A percentile compares a stretch with the other conserved stretches of the same genome.
phyloP scores from a whole-genome alignment of 495 filamentous ascomycete species.

The Aspergillus haitiensis region DNA sequence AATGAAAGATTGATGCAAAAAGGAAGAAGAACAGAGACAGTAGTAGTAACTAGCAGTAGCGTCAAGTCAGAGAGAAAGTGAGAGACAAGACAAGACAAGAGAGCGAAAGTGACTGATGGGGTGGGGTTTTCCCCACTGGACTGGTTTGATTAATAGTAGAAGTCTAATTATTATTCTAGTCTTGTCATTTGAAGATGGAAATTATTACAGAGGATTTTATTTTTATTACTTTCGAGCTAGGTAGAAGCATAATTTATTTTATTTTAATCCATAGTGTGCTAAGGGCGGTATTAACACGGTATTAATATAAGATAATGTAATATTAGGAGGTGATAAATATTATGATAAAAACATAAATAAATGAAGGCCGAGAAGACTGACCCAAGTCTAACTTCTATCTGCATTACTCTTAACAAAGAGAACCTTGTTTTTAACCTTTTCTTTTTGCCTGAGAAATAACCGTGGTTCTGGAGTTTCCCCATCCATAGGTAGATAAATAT shows the following conservation, averaged over 20 bases:
- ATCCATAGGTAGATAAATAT: not conserved
- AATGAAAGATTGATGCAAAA: constrained; percentile 11
- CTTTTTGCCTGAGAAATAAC: constrained; percentile 17
- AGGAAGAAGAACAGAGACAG: constrained; percentile 21
- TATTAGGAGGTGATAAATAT: not conserved
- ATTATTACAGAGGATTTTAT: constrained; percentile 5
- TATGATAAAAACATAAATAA: not conserved
- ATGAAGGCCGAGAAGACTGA: constrained; percentile 1
- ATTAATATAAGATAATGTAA: not conserved
- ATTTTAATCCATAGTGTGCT: no score
- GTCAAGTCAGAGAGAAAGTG: constrained; percentile 17
- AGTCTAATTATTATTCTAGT: constrained; percentile 7
- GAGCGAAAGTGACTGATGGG: constrained; percentile 2
- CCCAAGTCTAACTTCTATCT: not conserved
- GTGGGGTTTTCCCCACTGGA: constrained; percentile 18
- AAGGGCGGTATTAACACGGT: no score
- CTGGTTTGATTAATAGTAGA: constrained; percentile 12
- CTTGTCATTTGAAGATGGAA: constrained; percentile 2
- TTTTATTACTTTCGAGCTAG: constrained; percentile 2
- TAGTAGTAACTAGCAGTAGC: constrained; percentile 15
- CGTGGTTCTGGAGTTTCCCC: constrained; percentile 19
- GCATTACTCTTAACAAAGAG: constrained; percentile 18
- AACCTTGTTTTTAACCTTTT: constrained; percentile 29
- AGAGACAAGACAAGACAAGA: constrained; percentile 11
- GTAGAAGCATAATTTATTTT: not conserved